These are phyloP conservation scores for Harringtonia lauricola DNA, from an alignment of 2,329 filamentous ascomycete genomes.

Conservation along the genomic window DNA sequence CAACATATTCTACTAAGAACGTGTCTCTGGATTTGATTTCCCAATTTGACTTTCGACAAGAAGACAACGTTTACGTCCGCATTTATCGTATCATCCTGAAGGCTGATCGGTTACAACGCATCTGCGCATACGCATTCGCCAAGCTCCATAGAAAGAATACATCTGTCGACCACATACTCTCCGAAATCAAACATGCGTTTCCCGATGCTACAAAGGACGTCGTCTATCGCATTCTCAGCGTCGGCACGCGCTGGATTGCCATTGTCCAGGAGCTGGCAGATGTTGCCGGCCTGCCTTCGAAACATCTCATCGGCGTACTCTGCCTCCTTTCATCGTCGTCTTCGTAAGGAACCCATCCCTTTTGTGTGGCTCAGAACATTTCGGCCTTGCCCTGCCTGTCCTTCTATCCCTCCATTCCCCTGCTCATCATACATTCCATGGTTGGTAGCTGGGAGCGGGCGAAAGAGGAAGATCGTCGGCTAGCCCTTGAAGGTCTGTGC, in stretches of 20 bases:
- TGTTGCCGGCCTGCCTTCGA: background rate
- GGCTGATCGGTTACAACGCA: background rate
- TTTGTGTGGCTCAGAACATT: too few relatives aligned
- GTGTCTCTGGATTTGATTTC: background rate
- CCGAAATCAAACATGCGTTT: background rate
- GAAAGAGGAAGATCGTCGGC: background rate
- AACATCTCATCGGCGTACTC: background rate
- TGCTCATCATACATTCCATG: background rate
- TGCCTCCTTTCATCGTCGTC: background rate
- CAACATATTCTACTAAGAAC: background rate
- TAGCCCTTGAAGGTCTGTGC: background rate
- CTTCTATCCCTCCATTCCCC: background rate
- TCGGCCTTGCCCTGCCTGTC: background rate
- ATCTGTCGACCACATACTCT: background rate
- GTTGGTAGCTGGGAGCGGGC: background rate
- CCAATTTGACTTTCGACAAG: background rate
- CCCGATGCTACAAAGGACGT: background rate
- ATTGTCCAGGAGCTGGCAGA: conserved; percentile 1
- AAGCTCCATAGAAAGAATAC: background rate
- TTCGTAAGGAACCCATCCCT: conserved; percentile 1
- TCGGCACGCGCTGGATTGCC: background rate
- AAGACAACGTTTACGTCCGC: conserved; percentile 2
- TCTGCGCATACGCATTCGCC: conserved; percentile 1
- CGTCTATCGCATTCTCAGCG: conserved; percentile 1
- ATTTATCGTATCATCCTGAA: background rate